phyloP scores from a whole-genome alignment of 306 rosid genomes.

The Parietaria judaica region DNA sequence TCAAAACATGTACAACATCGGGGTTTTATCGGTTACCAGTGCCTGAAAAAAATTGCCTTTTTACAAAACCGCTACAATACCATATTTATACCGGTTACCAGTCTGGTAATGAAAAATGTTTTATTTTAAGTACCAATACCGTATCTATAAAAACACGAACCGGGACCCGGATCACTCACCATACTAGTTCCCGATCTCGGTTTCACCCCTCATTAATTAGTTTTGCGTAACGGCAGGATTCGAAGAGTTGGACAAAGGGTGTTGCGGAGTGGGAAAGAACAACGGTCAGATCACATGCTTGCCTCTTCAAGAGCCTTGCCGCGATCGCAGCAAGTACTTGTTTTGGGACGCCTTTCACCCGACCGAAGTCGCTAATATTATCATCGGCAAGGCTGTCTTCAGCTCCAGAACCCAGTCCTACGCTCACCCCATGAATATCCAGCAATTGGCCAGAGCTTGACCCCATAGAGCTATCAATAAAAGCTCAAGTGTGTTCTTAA shows the following conservation, averaged over 20 bases:
- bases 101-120: too few relatives aligned
- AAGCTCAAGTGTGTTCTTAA: too few relatives aligned
- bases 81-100: too few relatives aligned
- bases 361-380: constrained; percentile 60
- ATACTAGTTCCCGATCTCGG: too few relatives aligned
- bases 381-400: constrained; percentile 45
- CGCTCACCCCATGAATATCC: constrained; percentile 70
- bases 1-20: too few relatives aligned
- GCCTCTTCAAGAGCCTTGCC: constrained; percentile 66
- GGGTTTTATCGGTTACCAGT: too few relatives aligned
- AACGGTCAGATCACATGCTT: constrained; percentile 88
- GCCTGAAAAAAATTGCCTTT: too few relatives aligned
- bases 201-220: background rate
- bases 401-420: constrained; percentile 36
- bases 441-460: constrained; percentile 49
- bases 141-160: too few relatives aligned
- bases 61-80: too few relatives aligned
- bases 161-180: too few relatives aligned
- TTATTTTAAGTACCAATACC: too few relatives aligned
- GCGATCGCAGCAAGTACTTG: constrained; percentile 52
- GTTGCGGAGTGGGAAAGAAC: constrained; percentile 89
- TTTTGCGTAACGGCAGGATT: constrained; percentile 40
- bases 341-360: constrained; percentile 97
- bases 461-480: background rate
- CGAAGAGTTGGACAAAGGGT: constrained; percentile 74